Evolutionary conservation across 257 asterid genomes (phyloP).

Genomic region (Prunella vulgaris): DNA sequence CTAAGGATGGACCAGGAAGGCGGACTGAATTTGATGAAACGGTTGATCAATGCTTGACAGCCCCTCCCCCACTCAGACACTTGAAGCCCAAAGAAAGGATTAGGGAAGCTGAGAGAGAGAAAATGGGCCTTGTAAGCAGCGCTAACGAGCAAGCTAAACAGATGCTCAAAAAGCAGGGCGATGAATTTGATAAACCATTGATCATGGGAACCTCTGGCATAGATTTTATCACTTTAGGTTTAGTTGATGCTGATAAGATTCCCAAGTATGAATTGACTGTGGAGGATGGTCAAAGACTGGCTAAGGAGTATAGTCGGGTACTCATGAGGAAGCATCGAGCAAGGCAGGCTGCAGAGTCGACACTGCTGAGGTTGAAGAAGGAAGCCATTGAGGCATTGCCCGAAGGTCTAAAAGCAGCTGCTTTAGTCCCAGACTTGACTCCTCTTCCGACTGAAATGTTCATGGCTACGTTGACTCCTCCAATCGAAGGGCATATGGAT

Average conservation of each 20-base stretch:
- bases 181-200: slow-evolving; percentile 47
- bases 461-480: slow-evolving; percentile 88
- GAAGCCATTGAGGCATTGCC: slow-evolving; percentile 92
- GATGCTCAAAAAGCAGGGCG: slow-evolving; percentile 49
- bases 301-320: slow-evolving; percentile 80
- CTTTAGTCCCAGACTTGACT: slow-evolving; percentile 67
- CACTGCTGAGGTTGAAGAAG: slow-evolving; percentile 56
- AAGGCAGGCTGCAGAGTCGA: slow-evolving; percentile 74
- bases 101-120: slow-evolving; percentile 69
- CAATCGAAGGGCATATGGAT: slow-evolving; percentile 87
- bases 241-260: slow-evolving; percentile 74
- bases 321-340: slow-evolving; percentile 89
- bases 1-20: slow-evolving; percentile 53
- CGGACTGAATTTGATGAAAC: slow-evolving; percentile 47
- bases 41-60: slow-evolving; percentile 62
- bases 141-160: slow-evolving; percentile 53
- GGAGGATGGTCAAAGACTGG: slow-evolving; percentile 77
- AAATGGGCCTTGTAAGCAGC: slow-evolving; percentile 71
- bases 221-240: slow-evolving; percentile 66
- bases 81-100: slow-evolving; percentile 71
- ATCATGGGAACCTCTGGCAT: slow-evolving; percentile 76
- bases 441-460: slow-evolving; percentile 72
- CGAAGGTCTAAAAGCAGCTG: slow-evolving; percentile 63
- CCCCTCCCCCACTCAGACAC: slow-evolving; percentile 61
- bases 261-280: slow-evolving; percentile 75